Base-by-base conservation (phyloP, 2,329 filamentous ascomycete genomes). In the Sporothrix inflata region DNA sequence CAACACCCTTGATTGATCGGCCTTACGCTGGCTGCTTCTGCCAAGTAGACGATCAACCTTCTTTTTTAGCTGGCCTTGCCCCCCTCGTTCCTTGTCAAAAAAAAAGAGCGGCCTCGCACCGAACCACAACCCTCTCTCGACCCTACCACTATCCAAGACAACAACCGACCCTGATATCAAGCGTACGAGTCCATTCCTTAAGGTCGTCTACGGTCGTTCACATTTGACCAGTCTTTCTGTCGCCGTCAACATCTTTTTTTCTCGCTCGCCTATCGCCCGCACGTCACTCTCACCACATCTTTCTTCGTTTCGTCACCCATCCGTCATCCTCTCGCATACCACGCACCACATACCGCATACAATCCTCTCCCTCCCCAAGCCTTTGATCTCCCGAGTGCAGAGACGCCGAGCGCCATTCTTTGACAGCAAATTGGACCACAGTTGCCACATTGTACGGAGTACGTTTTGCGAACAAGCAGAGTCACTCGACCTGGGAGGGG, bases 401-500 rank as follows among this genome's bases (percentile, higher is more conserved):
- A 55, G 66, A 57, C 67, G 51, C 67, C 51, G 53, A 60, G 67
- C 40, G 67, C 67, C 67, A 69, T 38, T 34, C 51, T 69, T 55
- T 27, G 19, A 42, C n/a, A 30, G 8, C n/a, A 40, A 34, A 30
- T n/a, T 60, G 12, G 24, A 38, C 27, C 8, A 68, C 63, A 66
- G 40, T 47, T 67, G 63, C 63, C 24, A n/a, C 27, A 67, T 67
- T 69, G 16, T 38, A 38, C 21, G 38, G 40, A 69, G 67, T 69
- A 69, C 38, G 67, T 69, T 69, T 69, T 60, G 53, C 34, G 30
- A 68, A 40, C 65, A 14, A 24, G 47, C 30, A 68, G 8, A 40
- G 27, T 38, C 65, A 21, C 34, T 66, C 27, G 30, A 38, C 19
- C n/a, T 40, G 45, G 65, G 42, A 49, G 63, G 63, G 60, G 63